These are phyloP conservation scores for Musa beccarii DNA, from an alignment of 176 grass and related monocot genomes.

Conservation along the genomic window DNA sequence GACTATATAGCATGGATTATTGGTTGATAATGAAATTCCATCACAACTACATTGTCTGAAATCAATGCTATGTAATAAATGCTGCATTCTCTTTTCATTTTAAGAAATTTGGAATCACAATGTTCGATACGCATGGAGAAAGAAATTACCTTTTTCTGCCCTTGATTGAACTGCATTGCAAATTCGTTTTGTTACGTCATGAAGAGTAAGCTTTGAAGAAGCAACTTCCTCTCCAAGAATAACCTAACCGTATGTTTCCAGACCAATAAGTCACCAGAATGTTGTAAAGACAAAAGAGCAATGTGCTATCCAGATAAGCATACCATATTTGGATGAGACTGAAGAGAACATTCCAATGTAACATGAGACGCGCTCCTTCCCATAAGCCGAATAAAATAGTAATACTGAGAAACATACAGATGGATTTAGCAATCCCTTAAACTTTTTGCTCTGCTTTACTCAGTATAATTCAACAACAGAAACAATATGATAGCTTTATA, in stretches of 20 bases:
- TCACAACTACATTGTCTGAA: not conserved
- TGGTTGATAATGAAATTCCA: no score
- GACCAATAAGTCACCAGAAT: not conserved
- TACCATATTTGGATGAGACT: slow-evolving; percentile 75
- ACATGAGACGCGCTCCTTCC: slow-evolving; percentile 66
- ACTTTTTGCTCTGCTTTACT: no score
- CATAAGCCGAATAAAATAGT: slow-evolving; percentile 65
- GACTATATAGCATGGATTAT: no score
- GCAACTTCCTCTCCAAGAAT: slow-evolving; percentile 66
- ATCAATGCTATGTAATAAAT: not conserved
- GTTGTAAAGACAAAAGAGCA: not conserved
- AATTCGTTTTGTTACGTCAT: slow-evolving; percentile 51
- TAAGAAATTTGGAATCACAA: not conserved
- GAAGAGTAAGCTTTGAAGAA: slow-evolving; percentile 59
- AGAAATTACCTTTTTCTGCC: slow-evolving; percentile 40
- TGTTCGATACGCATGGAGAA: not conserved
- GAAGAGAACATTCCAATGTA: slow-evolving; percentile 57
- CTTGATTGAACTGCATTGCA: slow-evolving; percentile 62
- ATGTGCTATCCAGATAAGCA: slow-evolving; percentile 6
- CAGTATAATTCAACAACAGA: no score
- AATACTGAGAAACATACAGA: slow-evolving; percentile 37
- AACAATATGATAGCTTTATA: no score
- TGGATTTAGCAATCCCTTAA: not conserved
- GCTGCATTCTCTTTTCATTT: not conserved
- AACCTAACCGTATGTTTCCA: slow-evolving; percentile 28